Conservation (phyloP, 2,329 filamentous ascomycete species). For the Diaporthe aspalathi region DNA sequence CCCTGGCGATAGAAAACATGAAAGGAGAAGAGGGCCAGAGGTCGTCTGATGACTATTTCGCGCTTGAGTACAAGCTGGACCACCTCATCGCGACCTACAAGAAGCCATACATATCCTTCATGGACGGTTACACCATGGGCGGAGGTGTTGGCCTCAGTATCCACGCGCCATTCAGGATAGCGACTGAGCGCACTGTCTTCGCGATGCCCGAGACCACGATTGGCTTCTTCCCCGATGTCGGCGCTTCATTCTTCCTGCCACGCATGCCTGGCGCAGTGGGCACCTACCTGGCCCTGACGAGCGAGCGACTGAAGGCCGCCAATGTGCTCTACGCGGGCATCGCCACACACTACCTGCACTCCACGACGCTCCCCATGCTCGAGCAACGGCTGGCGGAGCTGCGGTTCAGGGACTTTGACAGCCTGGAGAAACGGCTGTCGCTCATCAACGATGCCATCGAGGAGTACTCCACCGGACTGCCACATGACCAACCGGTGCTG, state of each 20-base stretch:
- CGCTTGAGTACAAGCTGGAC: conserved; percentile 93
- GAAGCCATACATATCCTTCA: conserved; percentile 94
- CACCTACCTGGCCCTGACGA: conserved; percentile 93
- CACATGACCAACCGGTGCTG: conserved; percentile 75
- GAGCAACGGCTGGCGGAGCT: conserved; percentile 90
- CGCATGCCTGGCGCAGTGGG: conserved; percentile 87
- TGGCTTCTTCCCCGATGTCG: conserved; percentile 98
- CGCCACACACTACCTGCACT: conserved; percentile 96
- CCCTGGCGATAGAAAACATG: conserved; percentile 79
- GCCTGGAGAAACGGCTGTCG: conserved; percentile 69
- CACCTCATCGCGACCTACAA: conserved; percentile 93
- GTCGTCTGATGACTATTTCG: conserved; percentile 87
- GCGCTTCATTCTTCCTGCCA: conserved; percentile 94
- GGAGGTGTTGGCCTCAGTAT: conserved; percentile 94
- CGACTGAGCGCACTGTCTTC: conserved; percentile 94
- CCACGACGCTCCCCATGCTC: conserved; percentile 82
- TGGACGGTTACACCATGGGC: conserved; percentile 99
- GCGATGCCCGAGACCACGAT: conserved; percentile 99
- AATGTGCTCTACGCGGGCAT: conserved; percentile 92
- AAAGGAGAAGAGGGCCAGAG: conserved; percentile 76
- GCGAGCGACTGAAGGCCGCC: conserved; percentile 82
- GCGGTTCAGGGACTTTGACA: conserved; percentile 82
- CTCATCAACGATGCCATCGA: conserved; percentile 90
- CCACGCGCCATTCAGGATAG: conserved; percentile 95
- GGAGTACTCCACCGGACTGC: conserved; percentile 89